Base-by-base conservation (phyloP, 108 stramenopile species). In the Nitzschia sp. region DNA sequence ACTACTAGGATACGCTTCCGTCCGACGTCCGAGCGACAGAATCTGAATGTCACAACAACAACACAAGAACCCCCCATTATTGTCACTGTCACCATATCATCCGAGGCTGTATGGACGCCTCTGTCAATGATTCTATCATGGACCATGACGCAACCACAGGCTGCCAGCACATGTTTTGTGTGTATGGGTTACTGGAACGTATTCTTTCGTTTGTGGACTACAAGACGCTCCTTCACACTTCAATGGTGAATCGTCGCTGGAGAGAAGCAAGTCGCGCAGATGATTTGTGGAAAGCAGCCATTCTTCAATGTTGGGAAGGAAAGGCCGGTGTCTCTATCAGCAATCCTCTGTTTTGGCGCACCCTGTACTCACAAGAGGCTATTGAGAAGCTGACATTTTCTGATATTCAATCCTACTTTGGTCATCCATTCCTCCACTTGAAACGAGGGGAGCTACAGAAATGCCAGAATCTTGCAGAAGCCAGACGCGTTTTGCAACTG, bases 181-280 rank as follows among this genome's bases (percentile, higher is more conserved):
- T 63, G 10, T 63, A 64, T 29, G 75, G 75, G 7, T 6, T 76
- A 5, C 24, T 76, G 40, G 75, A 76, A 48, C 42, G 43, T 10
- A 58, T 76, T 39, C 51, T 76, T 0, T 44, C 63, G 9, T 76
- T 39, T 43, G 42, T 41, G 20, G 58, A 63, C 14, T 37, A 51
- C 5, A 12, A 29, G 10, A 71, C 76, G 5, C 39, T 76, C 29
- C 26, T 70, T 41, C 10, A 29, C 0, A 62, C 75, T 6, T 65
- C 69, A 0, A n/a, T 15, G 22, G 75, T 76, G 39, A 70, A 57
- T 26, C 41, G 46, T 8, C 38, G 75, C 26, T 76, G 68, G 69
- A 76, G 70, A 57, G 24, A 52, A 44, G 75, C 75, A 7, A 63
- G 63, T 39, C 25, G 75, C 38, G n/a, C 22, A 10, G 69, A 76